Evolutionary conservation across 2,329 filamentous ascomycete species (phyloP).

Genomic region (Huntiella moniliformis): DNA sequence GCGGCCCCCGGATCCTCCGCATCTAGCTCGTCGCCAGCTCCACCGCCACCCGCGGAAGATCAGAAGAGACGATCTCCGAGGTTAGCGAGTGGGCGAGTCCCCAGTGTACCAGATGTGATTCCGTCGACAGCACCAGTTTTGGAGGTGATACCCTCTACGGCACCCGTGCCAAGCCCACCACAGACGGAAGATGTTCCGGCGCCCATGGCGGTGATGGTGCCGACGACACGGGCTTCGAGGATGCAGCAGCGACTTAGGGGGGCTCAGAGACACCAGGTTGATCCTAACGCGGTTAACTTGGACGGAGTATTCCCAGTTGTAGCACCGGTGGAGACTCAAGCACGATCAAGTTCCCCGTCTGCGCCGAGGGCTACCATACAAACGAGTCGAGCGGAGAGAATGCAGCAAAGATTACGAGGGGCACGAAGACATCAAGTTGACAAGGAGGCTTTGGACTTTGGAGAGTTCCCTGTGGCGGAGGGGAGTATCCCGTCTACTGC

Average conservation of each 20-base stretch:
- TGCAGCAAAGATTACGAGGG: conserved; percentile 46
- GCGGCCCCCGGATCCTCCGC: not conserved
- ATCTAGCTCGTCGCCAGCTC: conserved; percentile 1
- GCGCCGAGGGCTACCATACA: conserved; percentile 2
- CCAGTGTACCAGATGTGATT: no score
- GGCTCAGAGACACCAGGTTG: conserved; percentile 3
- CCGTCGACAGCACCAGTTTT: not conserved
- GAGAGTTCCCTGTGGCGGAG: conserved; percentile 8
- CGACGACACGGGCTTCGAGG: no score
- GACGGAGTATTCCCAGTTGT: no score
- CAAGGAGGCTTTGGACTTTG: conserved; percentile 33
- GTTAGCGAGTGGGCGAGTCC: no score
- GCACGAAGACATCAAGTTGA: conserved; percentile 40
- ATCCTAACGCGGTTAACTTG: no score
- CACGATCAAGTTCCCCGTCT: no score
- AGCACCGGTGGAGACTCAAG: no score
- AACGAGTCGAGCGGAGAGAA: conserved; percentile 33
- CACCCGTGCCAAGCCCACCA: no score
- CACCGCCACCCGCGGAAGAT: not conserved
- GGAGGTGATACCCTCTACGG: not conserved
- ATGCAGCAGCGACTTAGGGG: no score
- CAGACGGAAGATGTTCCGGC: no score
- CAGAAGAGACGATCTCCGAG: no score
- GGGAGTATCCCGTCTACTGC: not conserved
- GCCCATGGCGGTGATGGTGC: no score